A percentile compares a stretch with the other conserved stretches of the same genome.
Evolutionary conservation across 73 alveolate genomes (phyloP).

Genomic region (Urostyla sp.): DNA sequence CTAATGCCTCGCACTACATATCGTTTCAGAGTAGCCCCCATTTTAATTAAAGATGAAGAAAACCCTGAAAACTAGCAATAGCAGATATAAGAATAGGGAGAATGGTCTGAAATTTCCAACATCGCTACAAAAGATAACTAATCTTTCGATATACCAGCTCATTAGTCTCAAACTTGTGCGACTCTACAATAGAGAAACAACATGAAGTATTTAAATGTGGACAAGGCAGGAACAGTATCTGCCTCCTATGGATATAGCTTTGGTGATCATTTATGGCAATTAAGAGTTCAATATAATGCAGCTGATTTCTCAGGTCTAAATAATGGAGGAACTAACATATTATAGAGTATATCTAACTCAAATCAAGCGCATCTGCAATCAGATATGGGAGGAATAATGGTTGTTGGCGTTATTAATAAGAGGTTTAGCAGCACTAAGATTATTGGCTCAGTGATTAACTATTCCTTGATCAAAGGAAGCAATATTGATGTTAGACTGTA

Average conservation of each 20-base stretch:
- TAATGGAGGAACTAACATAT: no score
- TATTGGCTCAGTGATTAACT: constrained; percentile 61
- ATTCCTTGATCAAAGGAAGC: constrained; percentile 50
- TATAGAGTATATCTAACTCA: no score
- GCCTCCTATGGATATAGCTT: constrained; percentile 64
- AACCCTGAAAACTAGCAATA: not conserved
- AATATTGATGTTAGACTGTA: constrained; percentile 31
- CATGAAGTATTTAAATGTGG: constrained; percentile 46
- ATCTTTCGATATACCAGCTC: constrained; percentile 14
- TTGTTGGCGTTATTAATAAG: constrained; percentile 63
- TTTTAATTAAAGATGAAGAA: not conserved
- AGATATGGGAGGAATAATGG: constrained; percentile 65
- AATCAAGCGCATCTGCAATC: not conserved
- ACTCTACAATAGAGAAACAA: constrained; percentile 4
- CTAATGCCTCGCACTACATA: constrained; percentile 77
- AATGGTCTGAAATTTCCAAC: constrained; percentile 71
- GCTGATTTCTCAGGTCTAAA: not conserved
- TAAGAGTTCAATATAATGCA: constrained; percentile 35
- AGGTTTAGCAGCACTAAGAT: constrained; percentile 35
- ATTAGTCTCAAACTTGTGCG: constrained; percentile 54
- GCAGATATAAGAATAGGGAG: constrained; percentile 57
- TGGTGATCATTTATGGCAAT: constrained; percentile 74
- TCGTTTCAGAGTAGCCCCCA: constrained; percentile 77
- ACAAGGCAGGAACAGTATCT: constrained; percentile 69
- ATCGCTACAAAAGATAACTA: constrained; percentile 65